A percentile compares a stretch with the other conserved stretches of the same genome.
Conservation (phyloP, 208 protist species). For the Phytomonas sp. region DNA sequence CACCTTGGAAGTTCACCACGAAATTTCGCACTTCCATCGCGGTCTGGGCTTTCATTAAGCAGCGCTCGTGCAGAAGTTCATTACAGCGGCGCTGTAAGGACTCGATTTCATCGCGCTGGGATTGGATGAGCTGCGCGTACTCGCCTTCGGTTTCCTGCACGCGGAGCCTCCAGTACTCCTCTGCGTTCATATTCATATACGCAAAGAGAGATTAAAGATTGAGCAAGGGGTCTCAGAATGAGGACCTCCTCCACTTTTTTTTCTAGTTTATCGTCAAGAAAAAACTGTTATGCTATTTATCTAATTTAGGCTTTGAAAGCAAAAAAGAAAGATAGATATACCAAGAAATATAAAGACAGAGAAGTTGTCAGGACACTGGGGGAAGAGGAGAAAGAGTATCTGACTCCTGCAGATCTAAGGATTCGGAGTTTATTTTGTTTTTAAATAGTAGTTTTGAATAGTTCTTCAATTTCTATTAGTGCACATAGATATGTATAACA, state of each 20-base stretch:
- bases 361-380: neutral
- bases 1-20: slow-evolving; percentile 52
- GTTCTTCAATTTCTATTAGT: neutral
- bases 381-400: too few relatives aligned
- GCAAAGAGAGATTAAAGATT: slow-evolving; percentile 8
- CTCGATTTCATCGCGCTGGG: slow-evolving; percentile 64
- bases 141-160: slow-evolving; percentile 33
- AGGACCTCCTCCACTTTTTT: neutral
- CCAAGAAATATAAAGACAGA: slow-evolving; percentile 5
- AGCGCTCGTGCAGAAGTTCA: slow-evolving; percentile 58
- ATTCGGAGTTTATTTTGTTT: too few relatives aligned
- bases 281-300: neutral
- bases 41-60: slow-evolving; percentile 50
- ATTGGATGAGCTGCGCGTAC: slow-evolving; percentile 42
- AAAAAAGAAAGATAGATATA: slow-evolving; percentile 14
- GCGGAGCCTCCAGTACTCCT: slow-evolving; percentile 52
- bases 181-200: slow-evolving; percentile 28
- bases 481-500: neutral
- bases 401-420: too few relatives aligned
- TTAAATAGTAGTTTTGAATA: too few relatives aligned
- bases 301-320: neutral
- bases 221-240: too few relatives aligned
- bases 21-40: slow-evolving; percentile 64
- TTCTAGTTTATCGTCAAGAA: neutral
- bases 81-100: slow-evolving; percentile 46